These are phyloP conservation scores for Umbelopsis vinacea DNA, from an alignment of 192 early-diverging fungal species.

Conservation along the genomic window DNA sequence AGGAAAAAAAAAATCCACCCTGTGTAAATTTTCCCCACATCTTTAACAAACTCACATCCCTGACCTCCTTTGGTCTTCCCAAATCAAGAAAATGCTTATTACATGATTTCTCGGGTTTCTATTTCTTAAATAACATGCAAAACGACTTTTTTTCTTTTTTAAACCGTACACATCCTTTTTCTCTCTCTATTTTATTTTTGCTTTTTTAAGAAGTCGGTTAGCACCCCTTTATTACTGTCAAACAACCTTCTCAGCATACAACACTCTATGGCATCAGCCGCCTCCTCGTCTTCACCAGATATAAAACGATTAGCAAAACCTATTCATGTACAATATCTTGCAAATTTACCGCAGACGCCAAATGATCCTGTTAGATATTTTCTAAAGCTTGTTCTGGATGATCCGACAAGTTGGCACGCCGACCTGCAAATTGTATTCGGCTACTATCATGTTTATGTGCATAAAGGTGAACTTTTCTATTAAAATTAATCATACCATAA, in stretches of 20 bases:
- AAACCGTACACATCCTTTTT: not conserved
- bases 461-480: not conserved
- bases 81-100: constrained; percentile 8
- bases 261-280: constrained; percentile 1
- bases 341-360: not conserved
- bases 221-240: not conserved
- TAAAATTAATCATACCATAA: not conserved
- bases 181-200: not conserved
- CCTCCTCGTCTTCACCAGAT: too few species aligned
- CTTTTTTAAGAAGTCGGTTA: not conserved
- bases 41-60: not conserved
- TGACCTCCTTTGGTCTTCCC: not conserved
- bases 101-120: constrained; percentile 5
- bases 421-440: constrained; percentile 16
- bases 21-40: not conserved
- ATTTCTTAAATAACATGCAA: not conserved
- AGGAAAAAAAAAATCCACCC: not conserved
- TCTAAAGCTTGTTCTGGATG: not conserved
- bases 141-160: not conserved
- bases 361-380: constrained; percentile 12
- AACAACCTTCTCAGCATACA: not conserved
- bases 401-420: constrained; percentile 17
- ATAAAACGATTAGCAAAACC: constrained; percentile 1
- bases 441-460: not conserved
- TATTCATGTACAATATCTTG: constrained; percentile 1